A percentile compares a stretch with the other conserved stretches of the same genome.
Conservation (phyloP, 2,329 filamentous ascomycete genomes). For the Fonsecaea pedrosoi region DNA sequence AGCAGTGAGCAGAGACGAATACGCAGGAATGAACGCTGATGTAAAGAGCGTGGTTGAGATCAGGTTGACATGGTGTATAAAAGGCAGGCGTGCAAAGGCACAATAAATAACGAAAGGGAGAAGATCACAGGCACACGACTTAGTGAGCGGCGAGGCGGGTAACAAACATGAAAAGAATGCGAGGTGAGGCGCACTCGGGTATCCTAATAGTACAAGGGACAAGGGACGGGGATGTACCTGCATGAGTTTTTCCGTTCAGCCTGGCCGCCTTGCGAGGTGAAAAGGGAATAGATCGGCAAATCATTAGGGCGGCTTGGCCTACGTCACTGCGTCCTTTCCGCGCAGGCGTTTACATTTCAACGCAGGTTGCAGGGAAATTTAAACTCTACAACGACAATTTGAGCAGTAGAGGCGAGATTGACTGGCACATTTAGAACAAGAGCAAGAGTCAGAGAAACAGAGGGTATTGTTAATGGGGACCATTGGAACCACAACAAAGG, state of each 20-base stretch:
- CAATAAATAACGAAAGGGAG: conserved; percentile 2
- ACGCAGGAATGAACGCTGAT: background rate
- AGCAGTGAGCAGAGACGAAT: conserved; percentile 7
- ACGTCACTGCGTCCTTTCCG: background rate
- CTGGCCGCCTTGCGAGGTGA: background rate
- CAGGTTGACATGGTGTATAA: conserved; percentile 12
- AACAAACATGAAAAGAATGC: conserved; percentile 1
- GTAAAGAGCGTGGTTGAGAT: conserved; percentile 14
- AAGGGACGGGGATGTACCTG: background rate
- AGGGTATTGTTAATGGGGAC: too few species aligned
- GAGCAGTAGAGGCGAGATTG: too few species aligned
- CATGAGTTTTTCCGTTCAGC: conserved; percentile 6
- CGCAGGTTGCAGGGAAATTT: too few species aligned
- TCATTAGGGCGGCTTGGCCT: background rate
- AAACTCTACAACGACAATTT: too few species aligned
- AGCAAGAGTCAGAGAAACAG: too few species aligned
- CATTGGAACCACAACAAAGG: too few species aligned
- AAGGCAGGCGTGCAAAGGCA: background rate
- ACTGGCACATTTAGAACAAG: too few species aligned
- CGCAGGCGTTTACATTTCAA: too few species aligned
- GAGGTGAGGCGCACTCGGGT: conserved; percentile 1
- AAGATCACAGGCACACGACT: conserved; percentile 1
- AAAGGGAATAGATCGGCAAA: conserved; percentile 8
- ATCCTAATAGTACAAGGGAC: too few species aligned
- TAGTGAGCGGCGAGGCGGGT: background rate